Percentiles rank a stretch among this genome's conserved stretches.
Conservation (phyloP, 805 yeast genomes). For the Blastobotrys robertii region DNA sequence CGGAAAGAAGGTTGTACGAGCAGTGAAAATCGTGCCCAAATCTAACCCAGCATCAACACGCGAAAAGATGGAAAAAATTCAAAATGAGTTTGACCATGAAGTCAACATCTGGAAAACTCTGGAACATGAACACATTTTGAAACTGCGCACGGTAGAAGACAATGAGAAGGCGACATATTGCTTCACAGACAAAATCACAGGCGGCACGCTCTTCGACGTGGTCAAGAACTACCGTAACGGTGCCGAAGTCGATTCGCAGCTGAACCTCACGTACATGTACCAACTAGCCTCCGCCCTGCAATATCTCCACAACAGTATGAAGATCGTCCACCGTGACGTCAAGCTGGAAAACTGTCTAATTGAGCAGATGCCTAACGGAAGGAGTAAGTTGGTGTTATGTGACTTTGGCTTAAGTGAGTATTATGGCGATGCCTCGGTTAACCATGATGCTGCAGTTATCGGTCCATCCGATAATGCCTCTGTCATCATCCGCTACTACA, state of each 20-base stretch:
- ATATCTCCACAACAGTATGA: slow-evolving; percentile 52
- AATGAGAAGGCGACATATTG: slow-evolving; percentile 58
- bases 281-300: slow-evolving; percentile 52
- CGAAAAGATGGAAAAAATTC: slow-evolving; percentile 37
- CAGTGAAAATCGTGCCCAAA: slow-evolving; percentile 49
- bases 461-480: slow-evolving; percentile 20
- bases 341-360: slow-evolving; percentile 73
- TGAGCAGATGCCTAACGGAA: slow-evolving; percentile 30
- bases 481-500: slow-evolving; percentile 16
- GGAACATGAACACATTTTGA: slow-evolving; percentile 55
- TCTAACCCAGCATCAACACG: slow-evolving; percentile 26
- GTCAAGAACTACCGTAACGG: slow-evolving; percentile 48
- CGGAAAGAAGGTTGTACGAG: slow-evolving; percentile 27
- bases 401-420: slow-evolving; percentile 79
- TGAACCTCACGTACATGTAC: slow-evolving; percentile 31
- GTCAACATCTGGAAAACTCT: slow-evolving; percentile 65
- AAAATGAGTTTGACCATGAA: slow-evolving; percentile 57
- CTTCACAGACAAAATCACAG: slow-evolving; percentile 54
- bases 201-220: slow-evolving; percentile 75
- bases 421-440: slow-evolving; percentile 9
- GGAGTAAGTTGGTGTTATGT: slow-evolving; percentile 47
- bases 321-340: slow-evolving; percentile 73
- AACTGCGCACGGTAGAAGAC: slow-evolving; percentile 51
- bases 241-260: slow-evolving; percentile 10
- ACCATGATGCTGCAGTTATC: slow-evolving; percentile 7